Evolutionary conservation across 176 grass and related monocot genomes (phyloP).

Genomic region (Lolium rigidum): DNA sequence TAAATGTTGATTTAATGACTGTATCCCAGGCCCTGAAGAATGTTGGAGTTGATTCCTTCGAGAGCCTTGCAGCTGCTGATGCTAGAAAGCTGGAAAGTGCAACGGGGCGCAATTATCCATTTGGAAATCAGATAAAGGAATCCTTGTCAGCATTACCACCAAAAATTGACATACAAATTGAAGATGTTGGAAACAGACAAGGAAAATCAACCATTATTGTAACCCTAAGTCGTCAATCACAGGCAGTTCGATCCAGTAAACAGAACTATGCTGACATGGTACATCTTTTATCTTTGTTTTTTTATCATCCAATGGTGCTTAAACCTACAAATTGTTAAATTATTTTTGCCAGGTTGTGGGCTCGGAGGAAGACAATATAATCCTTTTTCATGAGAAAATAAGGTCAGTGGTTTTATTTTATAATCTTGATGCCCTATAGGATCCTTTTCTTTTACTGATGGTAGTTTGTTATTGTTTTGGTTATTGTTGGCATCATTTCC

Average conservation of each 20-base stretch:
- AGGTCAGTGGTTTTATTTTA: constrained; percentile 53
- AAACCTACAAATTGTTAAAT: constrained; percentile 13
- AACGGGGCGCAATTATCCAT: constrained; percentile 92
- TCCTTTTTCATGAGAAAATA: constrained; percentile 93
- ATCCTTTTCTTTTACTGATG: constrained; percentile 40
- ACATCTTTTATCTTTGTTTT: constrained; percentile 31
- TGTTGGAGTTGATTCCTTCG: constrained; percentile 77
- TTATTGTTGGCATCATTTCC: constrained; percentile 38
- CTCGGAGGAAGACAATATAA: constrained; percentile 86
- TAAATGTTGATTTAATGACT: constrained; percentile 45
- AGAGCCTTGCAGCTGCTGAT: constrained; percentile 74
- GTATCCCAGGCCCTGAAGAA: constrained; percentile 67
- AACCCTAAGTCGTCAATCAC: constrained; percentile 62
- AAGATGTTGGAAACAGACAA: constrained; percentile 59
- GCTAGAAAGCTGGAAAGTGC: constrained; percentile 88
- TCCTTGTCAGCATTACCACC: constrained; percentile 73
- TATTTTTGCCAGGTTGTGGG: constrained; percentile 78
- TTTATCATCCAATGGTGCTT: constrained; percentile 34
- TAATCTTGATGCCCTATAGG: constrained; percentile 18
- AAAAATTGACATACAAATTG: constrained; percentile 80
- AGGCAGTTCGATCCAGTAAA: constrained; percentile 64
- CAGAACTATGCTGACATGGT: constrained; percentile 79
- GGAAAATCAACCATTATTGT: constrained; percentile 73
- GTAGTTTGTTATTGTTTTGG: constrained; percentile 36
- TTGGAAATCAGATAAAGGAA: constrained; percentile 85